phyloP scores from a whole-genome alignment of 2,329 filamentous ascomycete genomes.

The Xylariaceae sp. region DNA sequence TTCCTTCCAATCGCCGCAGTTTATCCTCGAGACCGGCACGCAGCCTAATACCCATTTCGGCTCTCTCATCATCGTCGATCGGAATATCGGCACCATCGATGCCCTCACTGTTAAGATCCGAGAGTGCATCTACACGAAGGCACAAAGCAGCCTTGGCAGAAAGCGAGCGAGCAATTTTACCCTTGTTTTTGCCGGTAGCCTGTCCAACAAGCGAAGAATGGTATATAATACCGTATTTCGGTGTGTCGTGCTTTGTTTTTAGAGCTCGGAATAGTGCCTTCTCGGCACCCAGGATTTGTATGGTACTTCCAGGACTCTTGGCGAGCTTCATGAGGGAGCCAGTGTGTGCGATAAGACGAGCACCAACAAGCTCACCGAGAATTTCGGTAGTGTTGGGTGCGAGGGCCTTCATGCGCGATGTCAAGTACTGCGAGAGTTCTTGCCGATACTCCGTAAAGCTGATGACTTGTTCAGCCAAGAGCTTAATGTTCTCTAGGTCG shows the following conservation, averaged over 20 bases:
- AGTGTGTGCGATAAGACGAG: constrained; percentile 88
- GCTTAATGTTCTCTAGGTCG: constrained; percentile 88
- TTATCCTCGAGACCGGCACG: constrained; percentile 72
- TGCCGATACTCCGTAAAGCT: constrained; percentile 85
- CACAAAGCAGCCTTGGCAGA: constrained; percentile 90
- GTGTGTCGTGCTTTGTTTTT: constrained; percentile 98
- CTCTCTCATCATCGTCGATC: constrained; percentile 83
- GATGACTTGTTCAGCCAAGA: constrained; percentile 89
- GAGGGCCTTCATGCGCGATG: constrained; percentile 92
- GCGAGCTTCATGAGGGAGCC: constrained; percentile 92
- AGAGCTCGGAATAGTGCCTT: constrained; percentile 97
- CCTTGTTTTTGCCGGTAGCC: constrained; percentile 97
- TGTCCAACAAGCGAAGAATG: constrained; percentile 92
- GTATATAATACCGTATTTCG: constrained; percentile 95
- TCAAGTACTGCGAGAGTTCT: constrained; percentile 83
- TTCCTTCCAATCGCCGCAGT: constrained; percentile 79
- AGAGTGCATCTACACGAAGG: constrained; percentile 85
- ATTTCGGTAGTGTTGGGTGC: constrained; percentile 93
- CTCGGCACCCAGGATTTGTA: constrained; percentile 97
- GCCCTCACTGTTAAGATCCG: constrained; percentile 67
- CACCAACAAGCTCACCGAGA: constrained; percentile 89
- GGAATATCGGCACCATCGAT: constrained; percentile 49
- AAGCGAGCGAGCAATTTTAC: constrained; percentile 96
- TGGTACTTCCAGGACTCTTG: constrained; percentile 90
- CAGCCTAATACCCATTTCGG: constrained; percentile 69